These are phyloP conservation scores for Lactifluus subvellereus DNA, from an alignment of 768 basidiomycete genomes.

Conservation along the genomic window DNA sequence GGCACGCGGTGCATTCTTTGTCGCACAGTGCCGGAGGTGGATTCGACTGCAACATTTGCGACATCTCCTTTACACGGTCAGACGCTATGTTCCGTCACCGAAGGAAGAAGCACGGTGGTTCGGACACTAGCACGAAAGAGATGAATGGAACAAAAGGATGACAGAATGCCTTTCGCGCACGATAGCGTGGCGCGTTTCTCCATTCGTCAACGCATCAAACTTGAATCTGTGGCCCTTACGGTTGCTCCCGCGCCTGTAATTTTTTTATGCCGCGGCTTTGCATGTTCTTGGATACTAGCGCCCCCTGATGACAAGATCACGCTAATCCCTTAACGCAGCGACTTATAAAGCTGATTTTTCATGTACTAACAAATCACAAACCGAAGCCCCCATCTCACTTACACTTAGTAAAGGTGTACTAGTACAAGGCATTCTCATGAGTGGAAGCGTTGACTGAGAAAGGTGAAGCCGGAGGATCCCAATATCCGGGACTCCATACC, in stretches of 20 bases:
- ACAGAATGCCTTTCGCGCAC: background rate
- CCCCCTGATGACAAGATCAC: background rate
- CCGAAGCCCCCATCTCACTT: background rate
- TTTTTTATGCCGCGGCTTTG: background rate
- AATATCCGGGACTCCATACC: background rate
- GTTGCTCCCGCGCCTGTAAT: background rate
- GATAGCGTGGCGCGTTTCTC: background rate
- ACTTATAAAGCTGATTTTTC: background rate
- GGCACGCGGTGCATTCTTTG: conserved; percentile 16
- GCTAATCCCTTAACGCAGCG: background rate
- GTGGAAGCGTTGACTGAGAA: conserved; percentile 2
- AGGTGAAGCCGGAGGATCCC: conserved; percentile 10
- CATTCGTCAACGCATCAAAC: background rate
- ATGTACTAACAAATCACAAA: background rate
- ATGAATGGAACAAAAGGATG: background rate
- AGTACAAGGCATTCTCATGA: background rate
- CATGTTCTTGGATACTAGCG: background rate
- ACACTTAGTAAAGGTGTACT: background rate
- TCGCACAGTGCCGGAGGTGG: conserved; percentile 14
- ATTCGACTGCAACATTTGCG: conserved; percentile 16
- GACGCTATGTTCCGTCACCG: conserved; percentile 19
- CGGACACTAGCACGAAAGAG: background rate
- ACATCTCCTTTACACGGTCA: conserved; percentile 17
- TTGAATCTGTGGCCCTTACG: background rate
- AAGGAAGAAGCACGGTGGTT: conserved; percentile 18